These are phyloP conservation scores for Nicotiana obtusifolia DNA, from an alignment of 257 asterid species.

Conservation along the genomic window DNA sequence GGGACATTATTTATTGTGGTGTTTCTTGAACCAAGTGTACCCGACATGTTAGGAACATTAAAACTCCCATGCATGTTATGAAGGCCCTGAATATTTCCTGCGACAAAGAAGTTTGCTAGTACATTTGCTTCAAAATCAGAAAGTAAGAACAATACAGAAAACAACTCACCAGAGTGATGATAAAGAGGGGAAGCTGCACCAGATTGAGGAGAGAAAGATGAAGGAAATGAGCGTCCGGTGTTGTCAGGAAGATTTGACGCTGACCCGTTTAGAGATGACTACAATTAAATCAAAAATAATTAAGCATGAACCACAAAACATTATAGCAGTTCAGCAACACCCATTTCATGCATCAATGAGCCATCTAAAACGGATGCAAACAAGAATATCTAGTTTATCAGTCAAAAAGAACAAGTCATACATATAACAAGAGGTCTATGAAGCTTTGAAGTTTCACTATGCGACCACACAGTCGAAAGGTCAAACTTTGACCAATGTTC, in stretches of 20 bases:
- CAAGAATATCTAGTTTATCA: background rate
- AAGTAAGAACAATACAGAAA: slow-evolving; percentile 17
- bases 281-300: slow-evolving; percentile 25
- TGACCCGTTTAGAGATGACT: slow-evolving; percentile 86
- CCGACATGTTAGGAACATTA: slow-evolving; percentile 81
- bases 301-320: background rate
- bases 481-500: background rate
- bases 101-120: slow-evolving; percentile 18
- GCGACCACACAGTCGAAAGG: background rate
- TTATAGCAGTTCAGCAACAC: slow-evolving; percentile 4
- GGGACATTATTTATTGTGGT: slow-evolving; percentile 71
- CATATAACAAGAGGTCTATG: background rate
- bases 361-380: slow-evolving; percentile 1
- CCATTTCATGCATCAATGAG: slow-evolving; percentile 1
- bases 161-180: slow-evolving; percentile 72
- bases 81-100: slow-evolving; percentile 93
- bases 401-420: background rate
- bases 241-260: slow-evolving; percentile 83
- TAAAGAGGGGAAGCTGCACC: slow-evolving; percentile 85
- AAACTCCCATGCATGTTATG: slow-evolving; percentile 85
- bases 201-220: slow-evolving; percentile 90
- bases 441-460: background rate
- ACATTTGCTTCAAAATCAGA: slow-evolving; percentile 8
- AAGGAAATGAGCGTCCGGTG: slow-evolving; percentile 69
- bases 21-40: slow-evolving; percentile 85